A percentile compares a stretch with the other conserved stretches of the same genome.
phyloP scores from a whole-genome alignment of 2,329 filamentous ascomycete genomes.

The Septoria linicola region DNA sequence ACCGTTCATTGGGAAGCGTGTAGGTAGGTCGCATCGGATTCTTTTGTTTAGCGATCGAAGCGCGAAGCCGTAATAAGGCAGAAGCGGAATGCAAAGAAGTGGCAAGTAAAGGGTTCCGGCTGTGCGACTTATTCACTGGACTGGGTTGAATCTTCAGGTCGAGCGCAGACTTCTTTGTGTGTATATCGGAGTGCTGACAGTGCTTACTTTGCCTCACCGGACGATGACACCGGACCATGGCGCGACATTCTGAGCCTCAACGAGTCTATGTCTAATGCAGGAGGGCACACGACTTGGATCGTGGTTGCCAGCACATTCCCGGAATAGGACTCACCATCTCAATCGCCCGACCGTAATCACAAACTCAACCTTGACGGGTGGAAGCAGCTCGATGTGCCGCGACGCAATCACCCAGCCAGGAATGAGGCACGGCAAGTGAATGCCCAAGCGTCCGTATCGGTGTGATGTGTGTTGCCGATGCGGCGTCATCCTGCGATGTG shows the following conservation, averaged over 20 bases:
- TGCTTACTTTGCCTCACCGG: conserved; percentile 7
- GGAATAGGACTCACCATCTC: conserved; percentile 8
- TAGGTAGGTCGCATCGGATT: neutral
- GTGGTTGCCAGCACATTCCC: conserved; percentile 11
- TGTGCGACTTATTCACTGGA: neutral
- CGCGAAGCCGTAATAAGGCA: neutral
- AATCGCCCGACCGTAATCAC: conserved; percentile 2
- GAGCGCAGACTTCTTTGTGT: conserved; percentile 6
- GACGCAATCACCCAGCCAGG: conserved; percentile 7
- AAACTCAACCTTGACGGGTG: conserved; percentile 18
- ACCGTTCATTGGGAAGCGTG: conserved; percentile 4
- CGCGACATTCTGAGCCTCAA: conserved; percentile 9
- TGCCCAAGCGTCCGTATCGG: neutral
- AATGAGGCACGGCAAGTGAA: neutral
- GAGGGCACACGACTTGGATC: conserved; percentile 5
- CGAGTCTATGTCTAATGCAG: conserved; percentile 5
- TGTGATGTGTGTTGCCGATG: neutral
- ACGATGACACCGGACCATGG: conserved; percentile 3
- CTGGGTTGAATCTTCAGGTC: neutral
- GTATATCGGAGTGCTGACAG: conserved; percentile 1
- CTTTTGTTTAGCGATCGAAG: no score
- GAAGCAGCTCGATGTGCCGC: conserved; percentile 10
- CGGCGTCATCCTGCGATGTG: conserved; percentile 1
- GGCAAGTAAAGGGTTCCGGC: conserved; percentile 2
- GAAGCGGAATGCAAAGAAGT: neutral